These are phyloP conservation scores for Gnomoniopsis smithogilvyi DNA, from an alignment of 2,329 filamentous ascomycete species.

Conservation along the genomic window DNA sequence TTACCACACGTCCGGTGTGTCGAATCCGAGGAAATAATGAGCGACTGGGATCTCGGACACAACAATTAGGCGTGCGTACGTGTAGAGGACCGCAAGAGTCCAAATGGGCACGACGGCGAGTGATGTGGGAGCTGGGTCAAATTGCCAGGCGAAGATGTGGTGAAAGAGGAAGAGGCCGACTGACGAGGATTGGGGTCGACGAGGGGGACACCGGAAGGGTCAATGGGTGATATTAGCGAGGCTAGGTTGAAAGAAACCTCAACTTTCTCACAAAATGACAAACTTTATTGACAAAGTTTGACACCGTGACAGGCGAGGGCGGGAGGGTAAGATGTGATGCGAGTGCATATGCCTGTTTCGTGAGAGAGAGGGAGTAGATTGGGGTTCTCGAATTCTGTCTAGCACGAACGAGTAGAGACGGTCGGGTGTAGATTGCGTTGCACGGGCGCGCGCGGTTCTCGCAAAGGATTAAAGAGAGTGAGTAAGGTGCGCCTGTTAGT, in stretches of 20 bases:
- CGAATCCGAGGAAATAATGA: neutral
- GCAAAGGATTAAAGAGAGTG: neutral
- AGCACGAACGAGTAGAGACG: neutral
- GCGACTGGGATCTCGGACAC: neutral
- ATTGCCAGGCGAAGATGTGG: neutral
- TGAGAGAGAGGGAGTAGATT: neutral
- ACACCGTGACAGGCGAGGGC: neutral
- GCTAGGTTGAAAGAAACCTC: neutral
- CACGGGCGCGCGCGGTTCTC: too few relatives aligned
- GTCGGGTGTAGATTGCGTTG: too few relatives aligned
- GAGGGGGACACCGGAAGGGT: neutral
- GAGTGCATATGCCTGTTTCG: neutral
- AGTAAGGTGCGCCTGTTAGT: neutral
- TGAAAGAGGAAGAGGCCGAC: neutral
- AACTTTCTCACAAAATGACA: neutral
- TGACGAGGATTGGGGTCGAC: neutral
- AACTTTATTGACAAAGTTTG: neutral
- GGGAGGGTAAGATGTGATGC: neutral
- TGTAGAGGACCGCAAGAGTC: neutral
- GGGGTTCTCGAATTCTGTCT: neutral
- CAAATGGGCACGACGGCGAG: neutral
- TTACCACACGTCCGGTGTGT: neutral
- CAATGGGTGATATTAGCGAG: neutral
- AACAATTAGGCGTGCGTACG: neutral
- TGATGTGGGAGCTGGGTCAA: neutral